Evolutionary conservation across 1,284 basidiomycete species (phyloP).

Genomic region (Peniophora sp.): DNA sequence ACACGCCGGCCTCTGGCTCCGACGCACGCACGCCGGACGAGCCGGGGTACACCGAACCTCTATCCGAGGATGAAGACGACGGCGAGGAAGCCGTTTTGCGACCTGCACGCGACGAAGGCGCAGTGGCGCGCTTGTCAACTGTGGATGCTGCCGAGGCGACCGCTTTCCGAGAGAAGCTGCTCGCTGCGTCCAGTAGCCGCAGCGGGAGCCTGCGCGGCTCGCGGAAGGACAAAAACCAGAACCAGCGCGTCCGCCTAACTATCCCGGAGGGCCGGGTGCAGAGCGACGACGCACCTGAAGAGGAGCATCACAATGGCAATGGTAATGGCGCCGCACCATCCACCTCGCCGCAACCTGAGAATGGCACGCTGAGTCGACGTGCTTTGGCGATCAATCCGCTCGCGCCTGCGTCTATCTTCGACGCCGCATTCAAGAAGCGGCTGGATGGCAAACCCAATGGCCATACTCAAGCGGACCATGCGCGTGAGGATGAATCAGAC

Average conservation of each 20-base stretch:
- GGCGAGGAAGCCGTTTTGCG: slow-evolving; percentile 67
- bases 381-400: neutral
- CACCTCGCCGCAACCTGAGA: neutral
- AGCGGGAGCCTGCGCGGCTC: neutral
- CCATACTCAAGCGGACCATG: neutral
- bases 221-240: neutral
- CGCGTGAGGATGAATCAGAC: slow-evolving; percentile 8
- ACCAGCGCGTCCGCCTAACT: neutral
- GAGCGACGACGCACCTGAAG: slow-evolving; percentile 7
- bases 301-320: neutral
- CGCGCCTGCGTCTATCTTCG: neutral
- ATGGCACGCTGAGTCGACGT: neutral
- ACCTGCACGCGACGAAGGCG: slow-evolving; percentile 73
- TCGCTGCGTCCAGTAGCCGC: slow-evolving; percentile 19
- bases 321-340: neutral
- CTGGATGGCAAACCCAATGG: neutral
- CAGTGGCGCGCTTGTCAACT: slow-evolving; percentile 66
- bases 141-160: slow-evolving; percentile 72
- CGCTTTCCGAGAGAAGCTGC: slow-evolving; percentile 73
- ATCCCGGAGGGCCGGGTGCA: slow-evolving; percentile 33
- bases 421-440: neutral
- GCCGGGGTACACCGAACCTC: slow-evolving; percentile 68
- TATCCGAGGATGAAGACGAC: slow-evolving; percentile 83
- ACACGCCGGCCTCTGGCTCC: slow-evolving; percentile 33
- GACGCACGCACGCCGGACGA: slow-evolving; percentile 16